phyloP scores from a whole-genome alignment of 441 rosid species.

The Arabidopsis hybrid region DNA sequence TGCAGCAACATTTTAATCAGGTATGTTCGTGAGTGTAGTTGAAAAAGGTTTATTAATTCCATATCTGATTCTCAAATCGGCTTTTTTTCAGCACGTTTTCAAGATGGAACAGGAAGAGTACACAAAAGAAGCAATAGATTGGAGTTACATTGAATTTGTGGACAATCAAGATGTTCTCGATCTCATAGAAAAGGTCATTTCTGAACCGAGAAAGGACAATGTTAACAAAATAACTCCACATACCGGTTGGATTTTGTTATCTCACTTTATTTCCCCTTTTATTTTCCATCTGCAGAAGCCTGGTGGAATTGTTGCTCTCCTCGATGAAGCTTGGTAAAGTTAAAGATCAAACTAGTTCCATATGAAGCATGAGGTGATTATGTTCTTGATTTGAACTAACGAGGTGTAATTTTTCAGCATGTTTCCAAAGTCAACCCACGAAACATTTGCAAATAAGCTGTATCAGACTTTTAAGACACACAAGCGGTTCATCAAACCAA shows the following conservation, averaged over 20 bases:
- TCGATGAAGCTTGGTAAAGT: conserved; percentile 97
- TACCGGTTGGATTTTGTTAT: background rate
- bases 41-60: conserved; percentile 9
- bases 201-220: conserved; percentile 45
- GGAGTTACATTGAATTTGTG: conserved; percentile 99
- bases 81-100: conserved; percentile 82
- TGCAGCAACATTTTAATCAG: conserved; percentile 99
- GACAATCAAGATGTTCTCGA: conserved; percentile 98
- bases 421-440: conserved; percentile 99
- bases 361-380: conserved; percentile 21
- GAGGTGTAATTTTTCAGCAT: conserved; percentile 63
- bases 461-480: conserved; percentile 90
- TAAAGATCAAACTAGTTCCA: conserved; percentile 15
- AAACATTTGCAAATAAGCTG: conserved; percentile 93
- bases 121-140: conserved; percentile 90
- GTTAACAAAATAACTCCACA: conserved; percentile 49
- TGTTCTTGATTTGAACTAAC: conserved; percentile 25
- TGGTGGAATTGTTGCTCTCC: conserved; percentile 94
- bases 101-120: conserved; percentile 99
- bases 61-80: conserved; percentile 18
- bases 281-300: conserved; percentile 77
- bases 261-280: conserved; percentile 14
- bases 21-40: conserved; percentile 47
- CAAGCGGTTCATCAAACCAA: conserved; percentile 96
- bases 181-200: conserved; percentile 90